These are phyloP conservation scores for Sporisorium graminicola DNA, from an alignment of 1,284 basidiomycete genomes.

Conservation along the genomic window DNA sequence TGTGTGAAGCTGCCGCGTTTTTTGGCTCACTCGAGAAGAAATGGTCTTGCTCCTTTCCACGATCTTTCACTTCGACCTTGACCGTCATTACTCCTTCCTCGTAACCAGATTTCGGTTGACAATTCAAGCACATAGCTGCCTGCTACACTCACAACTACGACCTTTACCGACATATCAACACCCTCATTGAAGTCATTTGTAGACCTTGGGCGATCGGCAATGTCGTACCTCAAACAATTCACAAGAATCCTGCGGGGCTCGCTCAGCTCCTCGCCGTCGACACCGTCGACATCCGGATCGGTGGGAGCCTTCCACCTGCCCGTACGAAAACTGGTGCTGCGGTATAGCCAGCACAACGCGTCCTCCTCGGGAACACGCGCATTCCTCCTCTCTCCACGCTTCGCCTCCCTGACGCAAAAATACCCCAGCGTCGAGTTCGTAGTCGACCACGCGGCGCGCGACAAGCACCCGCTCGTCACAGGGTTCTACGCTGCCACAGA, in stretches of 20 bases:
- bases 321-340: constrained; percentile 41
- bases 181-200: no score
- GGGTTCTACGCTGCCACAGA: constrained; percentile 15
- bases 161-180: no score
- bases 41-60: not conserved
- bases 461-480: constrained; percentile 29
- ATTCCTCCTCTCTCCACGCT: constrained; percentile 18
- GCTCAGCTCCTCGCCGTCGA: constrained; percentile 11
- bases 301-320: constrained; percentile 29
- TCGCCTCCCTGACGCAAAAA: constrained; percentile 4
- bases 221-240: constrained; percentile 45
- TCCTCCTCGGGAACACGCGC: constrained; percentile 17
- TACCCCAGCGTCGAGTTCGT: constrained; percentile 45
- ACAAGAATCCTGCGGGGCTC: constrained; percentile 38
- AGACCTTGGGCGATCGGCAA: not conserved
- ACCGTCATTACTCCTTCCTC: no score
- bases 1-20: not conserved
- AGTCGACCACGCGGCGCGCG: constrained; percentile 4
- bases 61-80: no score
- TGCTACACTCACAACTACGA: no score
- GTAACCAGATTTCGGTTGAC: no score
- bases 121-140: no score
- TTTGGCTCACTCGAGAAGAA: not conserved
- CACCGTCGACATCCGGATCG: not conserved
- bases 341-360: constrained; percentile 28